These are phyloP conservation scores for Suillus plorans DNA, from an alignment of 768 basidiomycete species.

Conservation along the genomic window DNA sequence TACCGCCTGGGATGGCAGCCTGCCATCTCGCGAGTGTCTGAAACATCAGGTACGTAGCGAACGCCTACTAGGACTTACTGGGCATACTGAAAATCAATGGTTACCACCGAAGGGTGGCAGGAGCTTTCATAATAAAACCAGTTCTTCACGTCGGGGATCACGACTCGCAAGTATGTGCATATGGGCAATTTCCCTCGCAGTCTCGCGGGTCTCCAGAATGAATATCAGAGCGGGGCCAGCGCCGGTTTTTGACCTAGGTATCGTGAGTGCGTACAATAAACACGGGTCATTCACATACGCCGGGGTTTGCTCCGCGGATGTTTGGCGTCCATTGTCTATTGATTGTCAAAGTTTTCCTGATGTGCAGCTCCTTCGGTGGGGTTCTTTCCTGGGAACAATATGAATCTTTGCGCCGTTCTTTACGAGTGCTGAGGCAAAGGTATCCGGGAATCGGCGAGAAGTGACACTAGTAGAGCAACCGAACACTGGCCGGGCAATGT, in stretches of 20 bases:
- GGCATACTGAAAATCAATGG: background rate
- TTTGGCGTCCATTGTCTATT: conserved; percentile 50
- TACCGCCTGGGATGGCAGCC: conserved; percentile 20
- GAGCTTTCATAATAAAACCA: conserved; percentile 65
- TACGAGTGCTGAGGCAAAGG: conserved; percentile 76
- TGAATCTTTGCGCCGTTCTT: conserved; percentile 88
- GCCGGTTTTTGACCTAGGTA: conserved; percentile 65
- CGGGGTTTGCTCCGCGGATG: conserved; percentile 66
- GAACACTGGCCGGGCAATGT: background rate
- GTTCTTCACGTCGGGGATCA: conserved; percentile 70
- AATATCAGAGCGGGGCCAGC: conserved; percentile 70
- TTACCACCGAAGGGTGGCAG: background rate
- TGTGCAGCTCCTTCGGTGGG: conserved; percentile 69
- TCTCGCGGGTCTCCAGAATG: conserved; percentile 66
- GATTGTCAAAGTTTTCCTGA: background rate
- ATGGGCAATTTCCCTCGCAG: conserved; percentile 62
- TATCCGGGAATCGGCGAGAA: background rate
- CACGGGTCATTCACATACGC: conserved; percentile 45
- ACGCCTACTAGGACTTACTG: conserved; percentile 42
- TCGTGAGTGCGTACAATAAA: background rate
- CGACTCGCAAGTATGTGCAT: conserved; percentile 52
- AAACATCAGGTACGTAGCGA: background rate
- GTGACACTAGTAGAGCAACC: background rate
- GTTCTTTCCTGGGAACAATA: conserved; percentile 78
- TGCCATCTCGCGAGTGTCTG: conserved; percentile 6